Percentiles rank a stretch among this genome's conserved stretches.
Evolutionary conservation across 2,329 filamentous ascomycete genomes (phyloP).

Genomic region (Colletotrichum acutatum): DNA sequence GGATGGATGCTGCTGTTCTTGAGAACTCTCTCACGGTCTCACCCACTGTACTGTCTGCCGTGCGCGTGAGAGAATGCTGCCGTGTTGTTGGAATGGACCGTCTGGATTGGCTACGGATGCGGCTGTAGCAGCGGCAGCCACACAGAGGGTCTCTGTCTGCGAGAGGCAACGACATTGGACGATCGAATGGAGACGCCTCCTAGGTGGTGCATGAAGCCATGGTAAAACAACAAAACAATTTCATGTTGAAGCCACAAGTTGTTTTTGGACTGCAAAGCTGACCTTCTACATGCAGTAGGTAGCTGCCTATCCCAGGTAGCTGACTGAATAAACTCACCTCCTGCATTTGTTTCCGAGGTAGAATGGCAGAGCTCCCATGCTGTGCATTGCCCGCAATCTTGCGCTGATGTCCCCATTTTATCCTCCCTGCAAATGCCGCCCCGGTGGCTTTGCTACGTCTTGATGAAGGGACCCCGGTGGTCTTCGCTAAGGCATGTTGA

Average conservation of each 20-base stretch:
- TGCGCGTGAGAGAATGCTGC: slow-evolving; percentile 9
- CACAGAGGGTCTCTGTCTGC: background rate
- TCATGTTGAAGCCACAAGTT: background rate
- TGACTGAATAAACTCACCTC: background rate
- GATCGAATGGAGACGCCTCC: slow-evolving; percentile 14
- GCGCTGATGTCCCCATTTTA: slow-evolving; percentile 6
- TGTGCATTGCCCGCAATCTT: background rate
- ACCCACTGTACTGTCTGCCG: background rate
- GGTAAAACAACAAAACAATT: slow-evolving; percentile 29
- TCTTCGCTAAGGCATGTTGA: slow-evolving; percentile 24
- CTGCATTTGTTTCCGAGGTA: background rate
- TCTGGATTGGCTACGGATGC: slow-evolving; percentile 22
- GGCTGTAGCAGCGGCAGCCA: background rate
- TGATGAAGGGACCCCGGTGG: slow-evolving; percentile 2
- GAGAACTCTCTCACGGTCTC: background rate
- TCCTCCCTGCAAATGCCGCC: slow-evolving; percentile 17
- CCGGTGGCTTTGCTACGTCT: slow-evolving; percentile 13
- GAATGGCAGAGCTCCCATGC: background rate
- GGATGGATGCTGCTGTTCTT: background rate
- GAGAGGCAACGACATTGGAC: slow-evolving; percentile 5
- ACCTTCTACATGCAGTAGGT: slow-evolving; percentile 9
- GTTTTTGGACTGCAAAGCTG: background rate
- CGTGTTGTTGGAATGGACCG: slow-evolving; percentile 24
- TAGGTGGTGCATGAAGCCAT: slow-evolving; percentile 25
- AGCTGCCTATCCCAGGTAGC: background rate